phyloP scores from a whole-genome alignment of 768 basidiomycete species.

The Astraeus odoratus region DNA sequence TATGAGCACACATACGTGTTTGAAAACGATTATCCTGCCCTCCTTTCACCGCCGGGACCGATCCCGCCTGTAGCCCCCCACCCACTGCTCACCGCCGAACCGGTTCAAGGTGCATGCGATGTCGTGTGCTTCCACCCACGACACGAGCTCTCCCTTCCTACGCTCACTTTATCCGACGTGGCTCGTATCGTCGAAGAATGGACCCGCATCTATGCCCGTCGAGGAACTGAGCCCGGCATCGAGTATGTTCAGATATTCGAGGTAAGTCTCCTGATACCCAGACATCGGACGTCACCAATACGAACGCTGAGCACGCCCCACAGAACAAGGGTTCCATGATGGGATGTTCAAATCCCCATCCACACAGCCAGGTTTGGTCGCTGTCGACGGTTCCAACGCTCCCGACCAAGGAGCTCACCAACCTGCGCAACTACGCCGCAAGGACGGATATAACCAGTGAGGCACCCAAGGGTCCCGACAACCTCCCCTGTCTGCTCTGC shows the following conservation, averaged over 20 bases:
- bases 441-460: slow-evolving; percentile 24
- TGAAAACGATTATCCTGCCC: slow-evolving; percentile 78
- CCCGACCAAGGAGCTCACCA: slow-evolving; percentile 58
- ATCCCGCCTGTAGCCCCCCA: slow-evolving; percentile 44
- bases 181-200: slow-evolving; percentile 64
- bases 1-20: slow-evolving; percentile 70
- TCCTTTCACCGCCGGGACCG: slow-evolving; percentile 60
- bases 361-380: slow-evolving; percentile 89
- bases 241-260: slow-evolving; percentile 88
- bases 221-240: slow-evolving; percentile 61
- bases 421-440: slow-evolving; percentile 44
- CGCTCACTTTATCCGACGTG: slow-evolving; percentile 52
- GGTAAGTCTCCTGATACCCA: slow-evolving; percentile 37
- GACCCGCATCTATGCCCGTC: slow-evolving; percentile 53
- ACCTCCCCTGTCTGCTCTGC: slow-evolving; percentile 66
- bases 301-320: slow-evolving; percentile 4
- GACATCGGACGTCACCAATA: too few relatives aligned
- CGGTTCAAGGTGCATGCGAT: slow-evolving; percentile 80
- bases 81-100: slow-evolving; percentile 55
- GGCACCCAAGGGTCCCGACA: slow-evolving; percentile 51
- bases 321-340: slow-evolving; percentile 92
- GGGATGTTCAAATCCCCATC: slow-evolving; percentile 94
- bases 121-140: slow-evolving; percentile 82
- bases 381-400: slow-evolving; percentile 64
- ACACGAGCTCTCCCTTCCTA: slow-evolving; percentile 80